Base-by-base conservation (phyloP, 2,329 filamentous ascomycete species). In the Nakataea oryzae region DNA sequence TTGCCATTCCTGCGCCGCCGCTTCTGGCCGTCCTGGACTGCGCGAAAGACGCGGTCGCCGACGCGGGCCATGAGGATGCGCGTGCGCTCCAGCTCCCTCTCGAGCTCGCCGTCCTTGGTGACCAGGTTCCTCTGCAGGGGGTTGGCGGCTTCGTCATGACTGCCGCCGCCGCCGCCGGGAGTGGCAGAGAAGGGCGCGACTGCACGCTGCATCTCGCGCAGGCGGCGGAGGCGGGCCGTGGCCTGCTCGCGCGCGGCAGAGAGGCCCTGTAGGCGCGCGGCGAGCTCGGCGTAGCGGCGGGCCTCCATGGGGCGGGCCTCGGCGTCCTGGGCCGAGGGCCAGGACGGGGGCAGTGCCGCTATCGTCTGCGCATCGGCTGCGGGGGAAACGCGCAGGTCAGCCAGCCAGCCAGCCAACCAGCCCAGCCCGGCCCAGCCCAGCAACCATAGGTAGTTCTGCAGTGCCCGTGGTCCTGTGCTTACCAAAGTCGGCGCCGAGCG, bases 21-120 rank as follows among this genome's bases (percentile, higher is more conserved):
- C 68, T 27, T 21, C 27, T 32, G 50, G 26, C 30, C 27, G 24
- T 60, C 54, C 41, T 54, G 58, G 47, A 60, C 71, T 21, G 81
- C 63, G 62, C 71, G 69, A 14, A 72, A 75, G 1, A 87, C 75
- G 26, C 82, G 78, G 2, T 79, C 82, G 5, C 80, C 79, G 0
- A 88, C 84, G 29, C 86, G 78, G 1, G 81, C 79, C 62, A 88
- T 76, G 64, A 91, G 72, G 66, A 86, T 77, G 41, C 86, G 81
- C 81, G 87, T 89, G 65, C 80, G 81, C 70, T 86, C 82, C 62
- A 91, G 74, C 73, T 91, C 88, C 61, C 76, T 76, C 69, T 87
- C 87, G 12, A 91, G 72, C 58, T 85, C 81, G 1, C 86, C 85
- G 69, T 87, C 82, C 34, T 82, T 81, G 60, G 84, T 86, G 1